These are phyloP conservation scores for Trifolium subterraneum DNA, from an alignment of 306 rosid genomes.

Conservation along the genomic window DNA sequence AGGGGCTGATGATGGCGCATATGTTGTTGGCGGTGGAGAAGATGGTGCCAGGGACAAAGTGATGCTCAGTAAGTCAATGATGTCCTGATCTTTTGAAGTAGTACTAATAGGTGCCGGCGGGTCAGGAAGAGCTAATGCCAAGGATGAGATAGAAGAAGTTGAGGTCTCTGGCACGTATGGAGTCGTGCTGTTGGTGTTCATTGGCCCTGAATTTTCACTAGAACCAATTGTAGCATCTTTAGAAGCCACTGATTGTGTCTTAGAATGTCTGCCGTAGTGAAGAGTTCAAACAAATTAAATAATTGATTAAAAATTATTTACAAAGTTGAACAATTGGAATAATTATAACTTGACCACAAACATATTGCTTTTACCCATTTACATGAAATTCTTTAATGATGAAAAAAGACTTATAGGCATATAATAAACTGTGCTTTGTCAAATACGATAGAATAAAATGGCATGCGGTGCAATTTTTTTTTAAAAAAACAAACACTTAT, in stretches of 20 bases:
- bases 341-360: background rate
- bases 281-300: slow-evolving; percentile 33
- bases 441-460: slow-evolving; percentile 22
- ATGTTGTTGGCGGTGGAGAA: slow-evolving; percentile 52
- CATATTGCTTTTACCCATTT: slow-evolving; percentile 19
- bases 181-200: slow-evolving; percentile 23
- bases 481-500: background rate
- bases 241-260: slow-evolving; percentile 49
- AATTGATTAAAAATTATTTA: background rate
- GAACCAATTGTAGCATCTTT: slow-evolving; percentile 52
- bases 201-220: slow-evolving; percentile 41
- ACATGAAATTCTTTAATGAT: slow-evolving; percentile 8
- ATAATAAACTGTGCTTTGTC: slow-evolving; percentile 13
- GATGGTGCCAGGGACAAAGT: slow-evolving; percentile 63
- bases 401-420: background rate
- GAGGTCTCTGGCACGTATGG: slow-evolving; percentile 48
- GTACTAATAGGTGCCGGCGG: slow-evolving; percentile 69
- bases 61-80: slow-evolving; percentile 85
- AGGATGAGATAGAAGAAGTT: slow-evolving; percentile 54
- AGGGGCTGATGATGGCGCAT: slow-evolving; percentile 47
- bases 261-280: slow-evolving; percentile 72
- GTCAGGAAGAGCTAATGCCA: slow-evolving; percentile 65
- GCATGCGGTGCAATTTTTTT: background rate
- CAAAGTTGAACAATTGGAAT: slow-evolving; percentile 10
- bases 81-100: slow-evolving; percentile 73